Evolutionary conservation across 768 basidiomycete genomes (phyloP).

Genomic region (Auriculariales sp.): DNA sequence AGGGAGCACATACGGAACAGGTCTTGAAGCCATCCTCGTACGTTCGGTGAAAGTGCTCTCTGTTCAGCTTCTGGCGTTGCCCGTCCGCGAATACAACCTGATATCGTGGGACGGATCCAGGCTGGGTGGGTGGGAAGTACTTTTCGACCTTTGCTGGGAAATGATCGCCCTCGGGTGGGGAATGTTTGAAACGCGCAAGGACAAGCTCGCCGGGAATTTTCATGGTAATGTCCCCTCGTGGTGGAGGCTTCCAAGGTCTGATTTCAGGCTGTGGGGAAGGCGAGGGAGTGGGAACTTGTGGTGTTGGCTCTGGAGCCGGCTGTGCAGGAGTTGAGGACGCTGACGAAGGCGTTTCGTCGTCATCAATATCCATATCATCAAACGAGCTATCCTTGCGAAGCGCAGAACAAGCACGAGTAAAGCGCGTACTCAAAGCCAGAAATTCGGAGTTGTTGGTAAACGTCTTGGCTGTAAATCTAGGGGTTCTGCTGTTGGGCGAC

Average conservation of each 20-base stretch:
- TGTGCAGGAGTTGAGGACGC: not conserved
- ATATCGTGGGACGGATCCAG: not conserved
- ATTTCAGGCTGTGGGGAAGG: not conserved
- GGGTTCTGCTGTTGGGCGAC: not conserved
- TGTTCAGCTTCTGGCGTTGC: not conserved
- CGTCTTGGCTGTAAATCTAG: too few relatives aligned
- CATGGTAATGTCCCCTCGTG: not conserved
- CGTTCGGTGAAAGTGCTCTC: not conserved
- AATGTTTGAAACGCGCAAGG: not conserved
- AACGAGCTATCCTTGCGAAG: too few relatives aligned
- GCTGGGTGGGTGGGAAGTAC: too few relatives aligned
- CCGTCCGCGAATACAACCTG: not conserved
- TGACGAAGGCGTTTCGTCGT: too few relatives aligned
- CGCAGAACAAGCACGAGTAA: too few relatives aligned
- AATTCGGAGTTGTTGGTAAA: too few relatives aligned
- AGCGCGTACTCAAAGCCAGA: too few relatives aligned
- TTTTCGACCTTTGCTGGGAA: not conserved
- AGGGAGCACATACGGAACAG: not conserved
- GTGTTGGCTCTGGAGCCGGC: not conserved
- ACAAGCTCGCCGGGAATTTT: not conserved
- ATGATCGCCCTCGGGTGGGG: not conserved
- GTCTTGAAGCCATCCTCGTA: not conserved
- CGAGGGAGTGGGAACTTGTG: not conserved
- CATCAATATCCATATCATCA: not conserved
- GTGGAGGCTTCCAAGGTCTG: not conserved